Conservation (phyloP, 2,329 filamentous ascomycete species). For the Aschersonia sp. region DNA sequence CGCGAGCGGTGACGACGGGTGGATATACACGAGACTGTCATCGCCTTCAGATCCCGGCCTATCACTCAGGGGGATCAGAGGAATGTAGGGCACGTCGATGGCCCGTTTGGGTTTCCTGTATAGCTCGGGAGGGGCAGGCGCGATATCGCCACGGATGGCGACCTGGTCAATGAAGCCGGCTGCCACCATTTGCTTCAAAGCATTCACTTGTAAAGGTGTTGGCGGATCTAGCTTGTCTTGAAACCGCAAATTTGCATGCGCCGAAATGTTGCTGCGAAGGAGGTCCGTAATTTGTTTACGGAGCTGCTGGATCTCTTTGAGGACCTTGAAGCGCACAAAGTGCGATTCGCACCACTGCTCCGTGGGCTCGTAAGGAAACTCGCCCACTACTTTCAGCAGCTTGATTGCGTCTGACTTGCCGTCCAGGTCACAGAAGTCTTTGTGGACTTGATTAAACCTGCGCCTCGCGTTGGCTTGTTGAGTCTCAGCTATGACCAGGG, state of each 20-base stretch:
- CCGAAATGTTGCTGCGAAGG: conserved; percentile 58
- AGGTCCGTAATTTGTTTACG: conserved; percentile 72
- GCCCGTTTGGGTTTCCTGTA: conserved; percentile 63
- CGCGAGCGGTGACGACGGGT: conserved; percentile 71
- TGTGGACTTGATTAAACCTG: conserved; percentile 56
- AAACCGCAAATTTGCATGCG: conserved; percentile 41
- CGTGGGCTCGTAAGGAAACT: conserved; percentile 61
- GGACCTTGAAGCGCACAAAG: conserved; percentile 76
- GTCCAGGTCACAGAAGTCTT: conserved; percentile 67
- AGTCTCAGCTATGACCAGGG: conserved; percentile 59
- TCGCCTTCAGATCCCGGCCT: conserved; percentile 21
- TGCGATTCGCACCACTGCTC: conserved; percentile 67
- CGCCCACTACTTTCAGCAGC: conserved; percentile 73
- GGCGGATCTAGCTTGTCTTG: conserved; percentile 43
- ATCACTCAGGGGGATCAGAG: conserved; percentile 55
- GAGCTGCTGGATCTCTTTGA: conserved; percentile 75
- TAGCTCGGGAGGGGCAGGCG: conserved; percentile 55
- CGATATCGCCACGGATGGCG: conserved; percentile 79
- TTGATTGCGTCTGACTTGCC: conserved; percentile 81
- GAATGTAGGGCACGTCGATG: conserved; percentile 83
- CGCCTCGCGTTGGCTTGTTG: conserved; percentile 48
- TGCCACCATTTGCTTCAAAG: conserved; percentile 81
- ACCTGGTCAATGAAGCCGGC: conserved; percentile 91
- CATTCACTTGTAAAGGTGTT: conserved; percentile 54
- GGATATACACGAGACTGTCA: conserved; percentile 67